Percentiles rank a stretch among this genome's conserved stretches.
Evolutionary conservation across 495 filamentous ascomycete genomes (phyloP).

Genomic region (Xylaria intraflava): DNA sequence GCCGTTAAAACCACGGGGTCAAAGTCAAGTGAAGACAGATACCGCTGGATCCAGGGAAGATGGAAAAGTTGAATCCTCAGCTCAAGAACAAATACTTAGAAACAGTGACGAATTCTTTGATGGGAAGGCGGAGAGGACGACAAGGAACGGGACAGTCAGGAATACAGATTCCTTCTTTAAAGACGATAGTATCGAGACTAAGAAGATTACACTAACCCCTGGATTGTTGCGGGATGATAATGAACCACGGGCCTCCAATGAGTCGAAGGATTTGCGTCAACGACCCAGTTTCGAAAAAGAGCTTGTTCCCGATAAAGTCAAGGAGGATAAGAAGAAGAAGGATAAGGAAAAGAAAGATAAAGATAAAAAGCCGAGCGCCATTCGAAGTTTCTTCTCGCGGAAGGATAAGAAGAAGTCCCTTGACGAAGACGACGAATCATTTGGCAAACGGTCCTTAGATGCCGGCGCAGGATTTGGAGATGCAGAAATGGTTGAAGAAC

Average conservation of each 20-base stretch:
- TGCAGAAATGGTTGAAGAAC: constrained; percentile 40
- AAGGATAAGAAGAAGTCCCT: constrained; percentile 80
- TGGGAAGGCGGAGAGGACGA: constrained; percentile 50
- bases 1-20: constrained; percentile 35
- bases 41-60: constrained; percentile 29
- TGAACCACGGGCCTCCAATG: constrained; percentile 50
- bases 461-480: constrained; percentile 32
- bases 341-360: constrained; percentile 71
- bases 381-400: constrained; percentile 90
- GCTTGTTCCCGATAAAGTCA: constrained; percentile 42
- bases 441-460: constrained; percentile 56
- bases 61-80: constrained; percentile 8
- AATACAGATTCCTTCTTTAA: constrained; percentile 96
- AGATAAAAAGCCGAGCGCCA: constrained; percentile 85
- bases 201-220: constrained; percentile 95
- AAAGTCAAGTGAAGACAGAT: constrained; percentile 39
- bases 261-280: constrained; percentile 54
- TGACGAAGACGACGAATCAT: constrained; percentile 61
- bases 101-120: constrained; percentile 67
- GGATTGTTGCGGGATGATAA: constrained; percentile 86
- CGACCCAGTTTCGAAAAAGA: constrained; percentile 51
- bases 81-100: constrained; percentile 29
- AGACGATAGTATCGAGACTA: constrained; percentile 87
- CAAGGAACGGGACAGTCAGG: constrained; percentile 75
- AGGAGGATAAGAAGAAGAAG: constrained; percentile 46